Evolutionary conservation across 148 eudicot genomes (phyloP), one percentile per base, ranked within the genome.

Genomic region (Vaccinium macrocarpon): DNA sequence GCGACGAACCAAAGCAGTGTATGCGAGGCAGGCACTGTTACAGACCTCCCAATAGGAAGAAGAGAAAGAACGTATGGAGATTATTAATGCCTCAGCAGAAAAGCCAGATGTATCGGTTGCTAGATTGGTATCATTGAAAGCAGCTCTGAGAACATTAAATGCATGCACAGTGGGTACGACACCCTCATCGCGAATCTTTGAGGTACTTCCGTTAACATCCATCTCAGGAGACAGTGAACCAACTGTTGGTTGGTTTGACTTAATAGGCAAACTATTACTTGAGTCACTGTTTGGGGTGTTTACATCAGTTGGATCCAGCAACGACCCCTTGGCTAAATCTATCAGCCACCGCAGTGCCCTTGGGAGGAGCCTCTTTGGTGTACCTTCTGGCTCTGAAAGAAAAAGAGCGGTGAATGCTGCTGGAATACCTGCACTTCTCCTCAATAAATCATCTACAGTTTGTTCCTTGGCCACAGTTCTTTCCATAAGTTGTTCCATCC

Each of bases 361-460:
- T 70, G 99, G 99, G 61, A 97, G 95, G 78, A 97, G 94, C 86
- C 90, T 92, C 84, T 97, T 97, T 49, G 99, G 99, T 50, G 98
- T 86, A 35, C 98, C 99, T 88, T 97, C 97, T 38, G 99, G 99
- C 86, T 97, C 99, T 72, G 99, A 95, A 61, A 97, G 94, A 82
- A 97, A 97, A 82, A 97, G 92, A 49, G 98, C 99, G 81, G 87
- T 93, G 86, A 97, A 97, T 80, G 99, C 98, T 80, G 98, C 98
- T 80, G 99, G 99, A 85, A 97, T 95, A 85, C 99, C 99, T 71
- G 99, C 99, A 90, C 99, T 97, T 92, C 99, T 95, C 87, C 99
- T 90, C 79, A 97, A 88, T 82, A 97, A 88, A 88, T 97, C 97
- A 89, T 97, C 99, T 62, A 97, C 99, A 77, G 98, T 97, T 87